Conservation (phyloP, 768 basidiomycete species). For the Roridomyces roridus region DNA sequence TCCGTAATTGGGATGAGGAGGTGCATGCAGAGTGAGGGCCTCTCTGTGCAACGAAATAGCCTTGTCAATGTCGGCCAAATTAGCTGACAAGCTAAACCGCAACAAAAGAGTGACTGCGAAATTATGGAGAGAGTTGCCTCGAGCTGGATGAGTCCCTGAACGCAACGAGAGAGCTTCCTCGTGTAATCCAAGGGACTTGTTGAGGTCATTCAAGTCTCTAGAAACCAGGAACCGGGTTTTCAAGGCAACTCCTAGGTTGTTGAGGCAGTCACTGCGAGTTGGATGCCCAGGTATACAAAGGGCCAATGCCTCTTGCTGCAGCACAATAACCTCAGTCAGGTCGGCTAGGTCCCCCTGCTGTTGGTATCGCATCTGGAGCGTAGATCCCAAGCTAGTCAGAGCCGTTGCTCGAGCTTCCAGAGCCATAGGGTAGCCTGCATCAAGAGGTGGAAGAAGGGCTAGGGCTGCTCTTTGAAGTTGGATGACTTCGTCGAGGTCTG, state of each 20-base stretch:
- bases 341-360: neutral
- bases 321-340: neutral
- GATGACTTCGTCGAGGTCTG: neutral
- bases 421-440: too few relatives aligned
- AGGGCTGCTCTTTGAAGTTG: neutral
- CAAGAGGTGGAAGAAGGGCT: neutral
- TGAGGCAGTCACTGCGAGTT: slow-evolving; percentile 1
- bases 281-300: neutral
- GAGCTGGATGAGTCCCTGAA: slow-evolving; percentile 8
- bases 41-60: neutral
- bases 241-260: slow-evolving; percentile 19
- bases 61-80: neutral
- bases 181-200: slow-evolving; percentile 21
- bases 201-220: slow-evolving; percentile 21
- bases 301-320: neutral
- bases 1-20: neutral
- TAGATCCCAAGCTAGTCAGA: too few relatives aligned
- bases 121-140: neutral
- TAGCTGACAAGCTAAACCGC: neutral
- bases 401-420: too few relatives aligned
- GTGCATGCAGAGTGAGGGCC: neutral
- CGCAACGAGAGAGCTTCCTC: slow-evolving; percentile 13
- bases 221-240: slow-evolving; percentile 25
- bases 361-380: neutral
- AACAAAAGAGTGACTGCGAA: neutral